Conservation (phyloP, 768 basidiomycete genomes). For the Trametes maxima region DNA sequence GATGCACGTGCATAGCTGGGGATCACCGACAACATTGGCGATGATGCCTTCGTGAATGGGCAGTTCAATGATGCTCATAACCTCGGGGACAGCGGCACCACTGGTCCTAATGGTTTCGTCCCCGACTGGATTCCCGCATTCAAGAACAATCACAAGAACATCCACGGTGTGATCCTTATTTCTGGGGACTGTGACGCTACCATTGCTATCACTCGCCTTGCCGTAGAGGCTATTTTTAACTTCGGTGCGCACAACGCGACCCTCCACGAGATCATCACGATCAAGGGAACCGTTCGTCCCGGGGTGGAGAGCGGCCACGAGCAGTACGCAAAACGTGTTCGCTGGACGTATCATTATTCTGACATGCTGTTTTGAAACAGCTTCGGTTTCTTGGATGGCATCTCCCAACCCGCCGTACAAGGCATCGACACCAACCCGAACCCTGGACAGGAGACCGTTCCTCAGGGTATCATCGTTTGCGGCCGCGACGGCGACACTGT, state of each 20-base stretch:
- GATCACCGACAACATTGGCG: conserved; percentile 41
- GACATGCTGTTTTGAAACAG: neutral
- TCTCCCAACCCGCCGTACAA: conserved; percentile 33
- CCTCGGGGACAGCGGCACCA: conserved; percentile 42
- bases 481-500: conserved; percentile 23
- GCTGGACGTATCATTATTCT: neutral
- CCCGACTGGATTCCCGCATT: conserved; percentile 54
- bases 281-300: conserved; percentile 38
- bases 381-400: conserved; percentile 36
- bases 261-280: conserved; percentile 41
- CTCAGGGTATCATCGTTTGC: conserved; percentile 33
- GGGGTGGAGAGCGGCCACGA: conserved; percentile 32
- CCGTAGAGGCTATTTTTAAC: conserved; percentile 31
- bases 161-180: conserved; percentile 54
- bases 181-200: conserved; percentile 47
- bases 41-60: conserved; percentile 42
- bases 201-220: conserved; percentile 29
- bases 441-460: conserved; percentile 30
- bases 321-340: conserved; percentile 21
- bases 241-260: conserved; percentile 38
- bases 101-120: conserved; percentile 24
- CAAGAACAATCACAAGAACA: conserved; percentile 34
- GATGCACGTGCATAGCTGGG: conserved; percentile 32
- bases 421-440: conserved; percentile 29
- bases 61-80: conserved; percentile 41